phyloP scores from a whole-genome alignment of 2,329 filamentous ascomycete genomes.

The Hypomyces perniciosus region DNA sequence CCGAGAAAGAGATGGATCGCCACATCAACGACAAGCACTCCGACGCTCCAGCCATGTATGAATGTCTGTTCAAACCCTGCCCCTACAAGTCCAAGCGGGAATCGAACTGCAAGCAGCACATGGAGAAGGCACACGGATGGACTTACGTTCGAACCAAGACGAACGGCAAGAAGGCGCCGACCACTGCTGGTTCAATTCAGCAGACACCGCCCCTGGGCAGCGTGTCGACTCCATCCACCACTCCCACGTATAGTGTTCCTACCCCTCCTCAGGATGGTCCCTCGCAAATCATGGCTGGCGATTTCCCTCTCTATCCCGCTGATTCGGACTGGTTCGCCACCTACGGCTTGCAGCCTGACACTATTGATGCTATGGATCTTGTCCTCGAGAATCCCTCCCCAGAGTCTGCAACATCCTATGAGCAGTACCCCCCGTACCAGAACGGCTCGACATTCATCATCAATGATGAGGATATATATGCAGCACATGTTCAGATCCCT shows the following conservation, averaged over 20 bases:
- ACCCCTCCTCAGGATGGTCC: conserved; percentile 51
- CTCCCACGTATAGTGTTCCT: conserved; percentile 41
- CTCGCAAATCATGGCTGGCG: conserved; percentile 27
- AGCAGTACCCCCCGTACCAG: conserved; percentile 56
- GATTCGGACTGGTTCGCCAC: conserved; percentile 40
- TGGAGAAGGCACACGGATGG: conserved; percentile 95
- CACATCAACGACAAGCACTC: conserved; percentile 97
- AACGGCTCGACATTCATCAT: conserved; percentile 56
- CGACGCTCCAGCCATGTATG: conserved; percentile 68
- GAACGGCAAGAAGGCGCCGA: conserved; percentile 62
- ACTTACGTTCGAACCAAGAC: conserved; percentile 88
- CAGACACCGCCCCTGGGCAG: conserved; percentile 55
- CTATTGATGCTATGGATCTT: conserved; percentile 37
- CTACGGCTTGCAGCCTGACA: conserved; percentile 26
- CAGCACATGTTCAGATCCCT: conserved; percentile 50
- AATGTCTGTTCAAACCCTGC: conserved; percentile 78
- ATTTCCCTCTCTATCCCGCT: conserved; percentile 45
- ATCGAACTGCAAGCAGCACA: conserved; percentile 97
- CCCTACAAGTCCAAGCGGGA: conserved; percentile 92
- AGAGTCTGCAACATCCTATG: conserved; percentile 30
- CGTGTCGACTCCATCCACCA: conserved; percentile 57
- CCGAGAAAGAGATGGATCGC: conserved; percentile 93
- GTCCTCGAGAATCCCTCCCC: conserved; percentile 35
- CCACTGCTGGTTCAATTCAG: conserved; percentile 41
- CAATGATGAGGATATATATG: conserved; percentile 57